Evolutionary conservation across 2,329 filamentous ascomycete species (phyloP).

Genomic region (Aspergillus eucalypticola): DNA sequence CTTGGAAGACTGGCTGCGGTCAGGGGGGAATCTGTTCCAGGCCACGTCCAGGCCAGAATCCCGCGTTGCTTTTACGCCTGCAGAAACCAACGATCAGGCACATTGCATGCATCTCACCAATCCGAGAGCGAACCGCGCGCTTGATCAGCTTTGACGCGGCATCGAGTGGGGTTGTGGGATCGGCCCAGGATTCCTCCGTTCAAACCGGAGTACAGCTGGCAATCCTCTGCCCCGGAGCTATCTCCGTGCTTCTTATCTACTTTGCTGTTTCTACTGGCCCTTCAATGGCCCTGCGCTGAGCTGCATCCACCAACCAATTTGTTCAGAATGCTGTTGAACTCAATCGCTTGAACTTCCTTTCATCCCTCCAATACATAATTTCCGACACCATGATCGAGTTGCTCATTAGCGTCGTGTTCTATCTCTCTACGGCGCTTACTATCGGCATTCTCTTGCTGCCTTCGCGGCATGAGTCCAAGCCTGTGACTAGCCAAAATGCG

Average conservation of each 20-base stretch:
- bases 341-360: not conserved
- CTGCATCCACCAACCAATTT: not conserved
- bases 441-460: constrained; percentile 56
- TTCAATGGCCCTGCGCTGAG: not conserved
- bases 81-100: not conserved
- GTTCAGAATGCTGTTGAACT: not conserved
- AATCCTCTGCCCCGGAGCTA: not conserved
- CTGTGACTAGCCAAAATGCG: constrained; percentile 26
- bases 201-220: not conserved
- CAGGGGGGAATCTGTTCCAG: not conserved
- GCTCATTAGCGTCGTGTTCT: constrained; percentile 40
- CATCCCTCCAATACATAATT: not conserved
- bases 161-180: constrained; percentile 7
- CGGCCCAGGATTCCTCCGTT: constrained; percentile 18
- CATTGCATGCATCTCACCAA: constrained; percentile 1
- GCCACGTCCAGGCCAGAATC: not conserved
- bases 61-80: not conserved
- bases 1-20: too few relatives aligned
- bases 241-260: not conserved
- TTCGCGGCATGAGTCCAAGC: constrained; percentile 50
- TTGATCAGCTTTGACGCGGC: constrained; percentile 4
- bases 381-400: constrained; percentile 35
- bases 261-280: not conserved
- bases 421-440: constrained; percentile 52
- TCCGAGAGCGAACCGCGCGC: constrained; percentile 9